Evolutionary conservation across 345 rosid genomes (phyloP).

Genomic region (Bruguiera sexangula): DNA sequence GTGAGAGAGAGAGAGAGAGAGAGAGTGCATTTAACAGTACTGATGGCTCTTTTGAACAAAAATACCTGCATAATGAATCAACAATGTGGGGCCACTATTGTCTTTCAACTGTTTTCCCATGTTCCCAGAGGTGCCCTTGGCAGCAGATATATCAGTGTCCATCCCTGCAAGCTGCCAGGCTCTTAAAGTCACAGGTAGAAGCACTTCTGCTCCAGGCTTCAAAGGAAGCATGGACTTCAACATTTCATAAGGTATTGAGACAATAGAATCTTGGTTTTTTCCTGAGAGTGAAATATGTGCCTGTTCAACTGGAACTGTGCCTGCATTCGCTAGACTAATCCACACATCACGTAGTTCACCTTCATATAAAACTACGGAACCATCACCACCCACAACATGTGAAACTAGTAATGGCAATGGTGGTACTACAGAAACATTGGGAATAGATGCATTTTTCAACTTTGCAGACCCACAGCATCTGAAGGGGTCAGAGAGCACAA

Average conservation of each 20-base stretch:
- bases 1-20: background rate
- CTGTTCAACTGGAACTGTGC: slow-evolving; percentile 86
- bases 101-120: slow-evolving; percentile 67
- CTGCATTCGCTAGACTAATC: slow-evolving; percentile 92
- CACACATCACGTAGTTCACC: slow-evolving; percentile 83
- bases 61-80: slow-evolving; percentile 89
- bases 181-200: slow-evolving; percentile 75
- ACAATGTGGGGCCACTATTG: slow-evolving; percentile 69
- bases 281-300: slow-evolving; percentile 93
- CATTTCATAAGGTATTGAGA: slow-evolving; percentile 68
- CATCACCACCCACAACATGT: slow-evolving; percentile 84
- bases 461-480: slow-evolving; percentile 88
- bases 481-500: slow-evolving; percentile 98
- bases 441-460: slow-evolving; percentile 70
- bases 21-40: background rate
- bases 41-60: background rate
- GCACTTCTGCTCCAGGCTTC: slow-evolving; percentile 93
- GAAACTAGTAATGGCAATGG: slow-evolving; percentile 83
- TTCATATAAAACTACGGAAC: slow-evolving; percentile 87
- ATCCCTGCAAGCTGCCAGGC: slow-evolving; percentile 80
- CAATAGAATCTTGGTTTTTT: slow-evolving; percentile 89
- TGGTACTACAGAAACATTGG: slow-evolving; percentile 73
- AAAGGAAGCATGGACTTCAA: slow-evolving; percentile 77
- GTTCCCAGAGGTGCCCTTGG: slow-evolving; percentile 54
- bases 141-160: slow-evolving; percentile 56